A percentile compares a stretch with the other conserved stretches of the same genome.
These are phyloP conservation scores for Hibiscus tridactylites DNA, from an alignment of 345 rosid species.

Conservation along the genomic window DNA sequence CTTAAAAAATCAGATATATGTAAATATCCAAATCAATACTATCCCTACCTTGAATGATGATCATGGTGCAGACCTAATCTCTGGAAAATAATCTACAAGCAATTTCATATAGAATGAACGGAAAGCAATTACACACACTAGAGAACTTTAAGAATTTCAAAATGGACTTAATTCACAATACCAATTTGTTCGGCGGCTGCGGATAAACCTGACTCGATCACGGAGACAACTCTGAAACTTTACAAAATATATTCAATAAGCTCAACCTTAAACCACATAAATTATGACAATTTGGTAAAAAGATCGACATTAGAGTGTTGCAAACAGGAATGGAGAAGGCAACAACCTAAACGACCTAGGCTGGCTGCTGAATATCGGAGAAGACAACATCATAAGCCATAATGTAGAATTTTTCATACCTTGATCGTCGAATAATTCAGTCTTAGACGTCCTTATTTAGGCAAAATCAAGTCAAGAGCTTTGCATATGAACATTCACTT, in stretches of 20 bases:
- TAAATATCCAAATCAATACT: no score
- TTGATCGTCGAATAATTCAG: constrained; percentile 15
- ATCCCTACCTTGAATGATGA: no score
- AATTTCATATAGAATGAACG: not conserved
- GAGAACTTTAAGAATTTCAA: constrained; percentile 8
- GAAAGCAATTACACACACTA: no score
- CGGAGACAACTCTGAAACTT: constrained; percentile 9
- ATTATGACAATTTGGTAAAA: constrained; percentile 18
- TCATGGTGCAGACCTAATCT: not conserved
- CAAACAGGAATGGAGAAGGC: constrained; percentile 15
- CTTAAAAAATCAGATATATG: no score
- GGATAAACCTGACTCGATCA: constrained; percentile 3
- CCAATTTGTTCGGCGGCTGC: constrained; percentile 21
- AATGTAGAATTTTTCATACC: constrained; percentile 22
- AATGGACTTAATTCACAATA: constrained; percentile 21
- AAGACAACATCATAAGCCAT: constrained; percentile 26
- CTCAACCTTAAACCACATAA: constrained; percentile 22
- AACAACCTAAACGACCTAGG: constrained; percentile 28
- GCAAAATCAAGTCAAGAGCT: constrained; percentile 17
- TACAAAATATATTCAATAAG: constrained; percentile 26
- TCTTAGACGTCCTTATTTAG: constrained; percentile 22
- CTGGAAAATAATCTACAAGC: not conserved
- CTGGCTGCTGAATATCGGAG: constrained; percentile 25
- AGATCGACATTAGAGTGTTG: constrained; percentile 20
- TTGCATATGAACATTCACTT: constrained; percentile 17